A percentile compares a stretch with the other conserved stretches of the same genome.
These are phyloP conservation scores for Lactarius tabidus DNA, from an alignment of 768 basidiomycete genomes.

Conservation along the genomic window DNA sequence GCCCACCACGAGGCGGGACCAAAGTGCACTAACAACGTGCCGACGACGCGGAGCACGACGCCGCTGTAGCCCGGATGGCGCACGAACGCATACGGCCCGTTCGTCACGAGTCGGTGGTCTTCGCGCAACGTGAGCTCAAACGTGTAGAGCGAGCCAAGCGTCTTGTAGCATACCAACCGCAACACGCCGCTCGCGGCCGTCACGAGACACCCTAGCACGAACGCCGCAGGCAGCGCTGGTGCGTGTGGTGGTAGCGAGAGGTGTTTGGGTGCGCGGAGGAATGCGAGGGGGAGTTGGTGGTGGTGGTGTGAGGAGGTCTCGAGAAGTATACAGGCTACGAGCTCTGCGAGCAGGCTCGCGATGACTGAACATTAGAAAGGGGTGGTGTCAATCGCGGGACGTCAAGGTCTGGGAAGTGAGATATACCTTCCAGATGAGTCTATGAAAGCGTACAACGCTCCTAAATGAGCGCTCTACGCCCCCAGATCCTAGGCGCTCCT, in stretches of 20 bases:
- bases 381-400: neutral
- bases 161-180: conserved; percentile 21
- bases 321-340: conserved; percentile 2
- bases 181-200: conserved; percentile 15
- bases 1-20: conserved; percentile 25
- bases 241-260: neutral
- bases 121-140: conserved; percentile 24
- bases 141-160: conserved; percentile 25
- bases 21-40: conserved; percentile 21
- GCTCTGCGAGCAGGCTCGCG: conserved; percentile 12
- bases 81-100: conserved; percentile 27
- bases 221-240: neutral
- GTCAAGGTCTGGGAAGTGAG: neutral
- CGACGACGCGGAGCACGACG: conserved; percentile 21
- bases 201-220: conserved; percentile 15
- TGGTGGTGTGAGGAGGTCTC: neutral
- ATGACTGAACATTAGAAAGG: conserved; percentile 15
- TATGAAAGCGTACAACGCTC: conserved; percentile 19
- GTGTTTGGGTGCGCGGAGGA: neutral
- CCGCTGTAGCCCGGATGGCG: conserved; percentile 29
- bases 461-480: conserved; percentile 24
- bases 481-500: conserved; percentile 11
- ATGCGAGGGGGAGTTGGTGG: neutral
- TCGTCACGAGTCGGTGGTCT: conserved; percentile 27
- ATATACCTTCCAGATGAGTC: conserved; percentile 23